Evolutionary conservation across 108 stramenopile genomes (phyloP).

Genomic region (Mayamaea pseudoterrestris): DNA sequence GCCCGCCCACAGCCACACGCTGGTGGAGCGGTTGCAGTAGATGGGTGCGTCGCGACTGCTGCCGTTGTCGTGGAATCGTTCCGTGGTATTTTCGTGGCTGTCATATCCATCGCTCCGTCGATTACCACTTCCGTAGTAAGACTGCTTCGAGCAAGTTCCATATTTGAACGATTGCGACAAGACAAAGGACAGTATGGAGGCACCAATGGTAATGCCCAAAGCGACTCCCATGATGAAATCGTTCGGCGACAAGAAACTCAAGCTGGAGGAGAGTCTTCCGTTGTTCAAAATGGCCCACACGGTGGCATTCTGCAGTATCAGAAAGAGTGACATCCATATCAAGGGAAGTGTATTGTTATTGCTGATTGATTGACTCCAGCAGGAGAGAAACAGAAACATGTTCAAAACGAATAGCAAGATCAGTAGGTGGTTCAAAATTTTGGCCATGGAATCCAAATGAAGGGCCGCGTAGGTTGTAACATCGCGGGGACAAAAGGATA

Average conservation of each 20-base stretch:
- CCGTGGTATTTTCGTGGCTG: background rate
- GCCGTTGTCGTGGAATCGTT: background rate
- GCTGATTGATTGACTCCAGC: slow-evolving; percentile 1
- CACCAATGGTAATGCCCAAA: slow-evolving; percentile 26
- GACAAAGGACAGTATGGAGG: slow-evolving; percentile 13
- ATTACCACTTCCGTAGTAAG: background rate
- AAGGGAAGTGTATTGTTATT: slow-evolving; percentile 7
- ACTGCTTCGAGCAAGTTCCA: background rate
- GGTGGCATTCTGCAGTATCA: slow-evolving; percentile 10
- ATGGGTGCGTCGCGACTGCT: background rate
- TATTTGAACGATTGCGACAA: slow-evolving; percentile 8
- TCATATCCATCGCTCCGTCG: background rate
- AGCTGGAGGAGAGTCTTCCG: slow-evolving; percentile 1
- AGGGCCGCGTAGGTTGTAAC: slow-evolving; percentile 7
- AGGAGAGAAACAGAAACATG: slow-evolving; percentile 19
- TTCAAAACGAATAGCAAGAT: slow-evolving; percentile 15
- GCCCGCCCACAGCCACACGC: slow-evolving; percentile 28
- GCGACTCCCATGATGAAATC: slow-evolving; percentile 30
- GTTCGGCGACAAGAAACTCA: slow-evolving; percentile 17
- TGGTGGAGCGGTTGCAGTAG: slow-evolving; percentile 4
- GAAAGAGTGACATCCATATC: slow-evolving; percentile 5
- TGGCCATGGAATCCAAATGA: slow-evolving; percentile 22
- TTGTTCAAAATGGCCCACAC: slow-evolving; percentile 11
- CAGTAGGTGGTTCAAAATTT: slow-evolving; percentile 22
- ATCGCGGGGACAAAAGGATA: slow-evolving; percentile 1